Evolutionary conservation across 768 basidiomycete species (phyloP).

Genomic region (Solioccasus polychromus): DNA sequence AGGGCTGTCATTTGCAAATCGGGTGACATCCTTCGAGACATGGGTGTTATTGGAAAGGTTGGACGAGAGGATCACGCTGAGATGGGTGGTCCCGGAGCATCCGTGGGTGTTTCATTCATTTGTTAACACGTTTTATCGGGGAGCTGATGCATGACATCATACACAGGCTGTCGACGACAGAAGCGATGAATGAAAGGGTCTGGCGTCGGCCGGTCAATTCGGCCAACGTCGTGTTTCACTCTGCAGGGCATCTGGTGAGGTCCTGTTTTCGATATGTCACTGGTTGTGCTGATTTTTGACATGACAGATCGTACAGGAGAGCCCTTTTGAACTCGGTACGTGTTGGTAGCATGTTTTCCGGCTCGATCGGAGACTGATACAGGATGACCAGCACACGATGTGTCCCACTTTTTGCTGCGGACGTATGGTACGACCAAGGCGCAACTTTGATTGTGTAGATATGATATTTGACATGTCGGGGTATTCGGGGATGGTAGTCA

Average conservation of each 20-base stretch:
- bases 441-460: conserved; percentile 2
- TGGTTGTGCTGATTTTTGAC: not conserved
- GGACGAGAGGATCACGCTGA: conserved; percentile 24
- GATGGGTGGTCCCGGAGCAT: conserved; percentile 28
- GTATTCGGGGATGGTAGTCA: no score
- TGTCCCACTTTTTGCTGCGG: conserved; percentile 22
- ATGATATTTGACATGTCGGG: no score
- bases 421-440: not conserved
- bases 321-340: conserved; percentile 30
- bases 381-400: conserved; percentile 18
- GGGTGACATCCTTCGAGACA: conserved; percentile 16
- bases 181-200: conserved; percentile 19
- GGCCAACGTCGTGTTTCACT: conserved; percentile 28
- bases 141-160: not conserved
- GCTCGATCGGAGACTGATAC: not conserved
- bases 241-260: conserved; percentile 29
- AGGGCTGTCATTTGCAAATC: conserved; percentile 56
- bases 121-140: not conserved
- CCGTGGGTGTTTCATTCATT: conserved; percentile 11
- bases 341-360: not conserved
- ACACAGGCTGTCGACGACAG: conserved; percentile 13
- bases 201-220: conserved; percentile 31
- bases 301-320: conserved; percentile 27
- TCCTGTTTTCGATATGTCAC: not conserved
- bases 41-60: conserved; percentile 29